Base-by-base conservation (phyloP, 495 filamentous ascomycete species). In the Podospora anserina region DNA sequence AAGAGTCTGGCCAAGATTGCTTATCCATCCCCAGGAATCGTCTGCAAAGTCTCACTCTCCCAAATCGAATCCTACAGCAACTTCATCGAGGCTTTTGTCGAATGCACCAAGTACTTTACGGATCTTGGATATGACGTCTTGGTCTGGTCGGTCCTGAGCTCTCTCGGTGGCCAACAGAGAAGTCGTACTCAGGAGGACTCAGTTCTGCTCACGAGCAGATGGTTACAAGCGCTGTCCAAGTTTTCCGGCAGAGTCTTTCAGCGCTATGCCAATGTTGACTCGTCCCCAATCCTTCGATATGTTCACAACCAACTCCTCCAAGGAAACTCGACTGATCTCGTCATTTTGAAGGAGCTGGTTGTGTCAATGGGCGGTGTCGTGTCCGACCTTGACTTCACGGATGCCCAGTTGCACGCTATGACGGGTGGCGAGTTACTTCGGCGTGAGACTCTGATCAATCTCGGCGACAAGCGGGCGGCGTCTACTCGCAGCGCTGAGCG, bases 1-100 rank as follows among this genome's bases (percentile, higher is more conserved):
- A 87, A 92, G 70, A 86, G 86, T 19, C 82, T 99, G 55, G 93
- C 94, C 2, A 97, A 97, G 79, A 89, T 92, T 11, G 91, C 94
- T 7, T 90, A 90, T 68, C 87, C 91, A 6, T 93, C 89, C 16
- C 96, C 96, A 3, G 93, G 93, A n/a, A 84, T 95, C 58, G 92
- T 99, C 28, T 96, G 97, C 81, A 88, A 88, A 71, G 88, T 94
- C 56, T 91, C 93, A 13, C 85, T 98, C 65, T 86, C 84, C 39
- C 93, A 97, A 73, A 93, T 97, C 59, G 93, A 97, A 78, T 86
- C 89, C 0, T 97, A 98, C 77, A 90, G 90, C 74, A 97, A 97
- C 74, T 85, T 98, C 44, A 94, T 94, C 67, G 92, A 97, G 67
- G 90, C 90, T 9, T 90, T 99, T 63, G 92, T 97, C 32, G 92